Percentiles rank a stretch among this genome's conserved stretches.
Conservation (phyloP, 148 eudicot species). For the Diospyros lotus region DNA sequence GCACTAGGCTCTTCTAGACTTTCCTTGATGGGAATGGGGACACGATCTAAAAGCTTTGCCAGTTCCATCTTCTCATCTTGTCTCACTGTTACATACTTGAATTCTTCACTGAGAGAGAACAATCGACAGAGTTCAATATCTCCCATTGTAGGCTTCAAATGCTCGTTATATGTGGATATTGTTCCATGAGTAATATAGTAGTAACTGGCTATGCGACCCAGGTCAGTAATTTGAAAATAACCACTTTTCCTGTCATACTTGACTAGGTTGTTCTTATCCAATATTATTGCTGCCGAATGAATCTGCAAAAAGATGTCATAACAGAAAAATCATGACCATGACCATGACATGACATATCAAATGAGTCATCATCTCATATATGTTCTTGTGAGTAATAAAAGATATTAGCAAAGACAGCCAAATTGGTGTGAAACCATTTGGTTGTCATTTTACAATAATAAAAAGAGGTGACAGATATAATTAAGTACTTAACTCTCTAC, state of each 20-base stretch:
- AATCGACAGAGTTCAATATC: conserved; percentile 89
- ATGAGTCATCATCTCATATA: not conserved
- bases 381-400: no score
- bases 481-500: no score
- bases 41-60: conserved; percentile 82
- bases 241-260: conserved; percentile 91
- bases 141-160: conserved; percentile 91
- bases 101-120: conserved; percentile 92
- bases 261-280: conserved; percentile 73
- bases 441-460: no score
- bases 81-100: conserved; percentile 81
- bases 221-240: conserved; percentile 79
- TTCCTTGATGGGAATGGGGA: conserved; percentile 86
- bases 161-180: conserved; percentile 80
- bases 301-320: conserved; percentile 38
- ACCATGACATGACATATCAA: not conserved
- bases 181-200: conserved; percentile 85
- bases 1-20: conserved; percentile 91
- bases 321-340: not conserved
- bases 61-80: conserved; percentile 92
- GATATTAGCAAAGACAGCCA: no score
- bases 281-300: conserved; percentile 71
- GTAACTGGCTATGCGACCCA: conserved; percentile 90
- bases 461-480: no score
- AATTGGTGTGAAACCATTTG: no score